A percentile compares a stretch with the other conserved stretches of the same genome.
These are phyloP conservation scores for Carallia pectinifolia DNA, from an alignment of 345 rosid genomes.

Conservation along the genomic window DNA sequence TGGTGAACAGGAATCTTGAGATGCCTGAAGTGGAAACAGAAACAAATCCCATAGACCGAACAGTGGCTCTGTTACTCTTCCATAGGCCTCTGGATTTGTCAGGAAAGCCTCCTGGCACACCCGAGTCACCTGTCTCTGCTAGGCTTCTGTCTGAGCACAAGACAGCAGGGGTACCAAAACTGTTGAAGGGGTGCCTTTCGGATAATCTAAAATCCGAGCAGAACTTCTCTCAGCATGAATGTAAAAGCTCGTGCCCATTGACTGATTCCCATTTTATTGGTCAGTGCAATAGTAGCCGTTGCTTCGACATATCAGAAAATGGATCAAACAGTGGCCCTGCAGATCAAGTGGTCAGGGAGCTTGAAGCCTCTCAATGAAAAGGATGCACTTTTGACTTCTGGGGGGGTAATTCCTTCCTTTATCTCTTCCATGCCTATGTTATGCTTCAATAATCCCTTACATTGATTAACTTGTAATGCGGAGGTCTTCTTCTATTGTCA, in stretches of 20 bases:
- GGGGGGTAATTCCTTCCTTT: conserved; percentile 42
- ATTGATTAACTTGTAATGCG: conserved; percentile 35
- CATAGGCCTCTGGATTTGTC: conserved; percentile 57
- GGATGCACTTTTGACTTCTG: conserved; percentile 13
- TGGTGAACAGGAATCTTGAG: conserved; percentile 36
- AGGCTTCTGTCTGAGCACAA: conserved; percentile 41
- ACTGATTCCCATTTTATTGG: conserved; percentile 15
- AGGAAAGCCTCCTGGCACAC: conserved; percentile 47
- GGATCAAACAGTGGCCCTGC: conserved; percentile 42
- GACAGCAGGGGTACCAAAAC: conserved; percentile 23
- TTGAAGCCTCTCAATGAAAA: conserved; percentile 34
- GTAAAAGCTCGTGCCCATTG: conserved; percentile 24
- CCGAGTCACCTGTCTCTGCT: conserved; percentile 55
- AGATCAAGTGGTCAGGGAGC: conserved; percentile 29
- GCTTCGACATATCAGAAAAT: conserved; percentile 36
- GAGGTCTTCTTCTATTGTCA: conserved; percentile 31
- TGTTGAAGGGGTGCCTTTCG: conserved; percentile 26
- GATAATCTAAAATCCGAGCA: conserved; percentile 33
- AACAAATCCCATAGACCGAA: conserved; percentile 85
- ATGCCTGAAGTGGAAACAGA: conserved; percentile 70
- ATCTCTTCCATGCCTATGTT: conserved; percentile 22
- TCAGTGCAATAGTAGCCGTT: conserved; percentile 18
- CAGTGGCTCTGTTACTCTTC: conserved; percentile 87
- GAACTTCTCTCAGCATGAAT: conserved; percentile 35
- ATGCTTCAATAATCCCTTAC: conserved; percentile 1